phyloP scores from a whole-genome alignment of 2,329 filamentous ascomycete genomes.

The Daldinia eschscholtzii region DNA sequence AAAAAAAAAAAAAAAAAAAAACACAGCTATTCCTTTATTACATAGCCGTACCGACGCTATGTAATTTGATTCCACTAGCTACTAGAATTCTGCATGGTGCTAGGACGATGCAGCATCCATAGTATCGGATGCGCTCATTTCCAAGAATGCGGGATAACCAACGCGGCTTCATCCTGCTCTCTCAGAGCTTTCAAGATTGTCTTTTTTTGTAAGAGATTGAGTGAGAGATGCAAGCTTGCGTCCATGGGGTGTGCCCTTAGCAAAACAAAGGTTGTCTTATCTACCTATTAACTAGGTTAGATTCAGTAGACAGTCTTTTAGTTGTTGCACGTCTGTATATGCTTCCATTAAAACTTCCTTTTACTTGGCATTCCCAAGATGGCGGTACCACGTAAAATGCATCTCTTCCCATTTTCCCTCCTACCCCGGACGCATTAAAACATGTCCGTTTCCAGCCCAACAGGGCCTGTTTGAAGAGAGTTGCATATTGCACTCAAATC shows the following conservation, averaged over 20 bases:
- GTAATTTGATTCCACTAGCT: slow-evolving; percentile 25
- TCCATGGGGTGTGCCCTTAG: slow-evolving; percentile 28
- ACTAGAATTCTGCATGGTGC: slow-evolving; percentile 38
- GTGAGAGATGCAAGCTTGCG: slow-evolving; percentile 27
- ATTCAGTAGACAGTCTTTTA: slow-evolving; percentile 9
- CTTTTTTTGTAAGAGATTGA: slow-evolving; percentile 12
- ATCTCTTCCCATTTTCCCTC: slow-evolving; percentile 26
- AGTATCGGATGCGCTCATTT: slow-evolving; percentile 41
- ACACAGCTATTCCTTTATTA: slow-evolving; percentile 13
- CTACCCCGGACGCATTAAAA: slow-evolving; percentile 35
- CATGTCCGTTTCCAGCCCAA: slow-evolving; percentile 40
- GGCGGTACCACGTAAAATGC: slow-evolving; percentile 42
- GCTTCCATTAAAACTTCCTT: slow-evolving; percentile 41
- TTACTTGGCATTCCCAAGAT: slow-evolving; percentile 45
- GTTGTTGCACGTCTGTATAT: slow-evolving; percentile 11
- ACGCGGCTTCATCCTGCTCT: slow-evolving; percentile 1
- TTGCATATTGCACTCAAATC: slow-evolving; percentile 38
- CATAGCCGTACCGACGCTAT: slow-evolving; percentile 16
- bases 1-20: not conserved
- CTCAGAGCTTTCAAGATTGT: slow-evolving; percentile 6
- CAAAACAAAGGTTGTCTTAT: slow-evolving; percentile 15
- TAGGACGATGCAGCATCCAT: slow-evolving; percentile 41
- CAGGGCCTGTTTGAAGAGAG: slow-evolving; percentile 34
- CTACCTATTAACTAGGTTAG: not conserved
- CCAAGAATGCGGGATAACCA: slow-evolving; percentile 34